phyloP scores from a whole-genome alignment of 805 yeast genomes.

The Sungouiella thailandica region DNA sequence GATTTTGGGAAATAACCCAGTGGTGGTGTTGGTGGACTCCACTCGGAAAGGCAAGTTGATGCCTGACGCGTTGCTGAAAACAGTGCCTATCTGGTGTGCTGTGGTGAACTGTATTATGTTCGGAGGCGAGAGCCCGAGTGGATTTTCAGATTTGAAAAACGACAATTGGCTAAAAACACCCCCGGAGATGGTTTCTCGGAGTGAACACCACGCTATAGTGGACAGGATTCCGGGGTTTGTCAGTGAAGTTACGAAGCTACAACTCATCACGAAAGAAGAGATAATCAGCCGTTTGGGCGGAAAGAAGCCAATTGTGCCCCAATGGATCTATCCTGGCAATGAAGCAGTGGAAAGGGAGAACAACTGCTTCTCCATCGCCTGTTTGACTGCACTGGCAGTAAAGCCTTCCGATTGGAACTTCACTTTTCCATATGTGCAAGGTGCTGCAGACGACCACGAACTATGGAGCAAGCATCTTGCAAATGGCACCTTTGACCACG shows the following conservation, averaged over 20 bases:
- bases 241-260: constrained; percentile 34
- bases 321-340: constrained; percentile 62
- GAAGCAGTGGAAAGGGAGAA: not conserved
- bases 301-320: constrained; percentile 52
- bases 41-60: constrained; percentile 79
- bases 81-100: constrained; percentile 90
- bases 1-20: constrained; percentile 36
- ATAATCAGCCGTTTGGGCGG: constrained; percentile 25
- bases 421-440: constrained; percentile 62
- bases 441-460: constrained; percentile 94
- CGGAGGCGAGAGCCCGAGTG: constrained; percentile 17
- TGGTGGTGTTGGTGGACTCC: constrained; percentile 69
- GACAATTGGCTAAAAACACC: constrained; percentile 45
- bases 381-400: constrained; percentile 12
- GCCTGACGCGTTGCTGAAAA: constrained; percentile 85
- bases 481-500: constrained; percentile 48
- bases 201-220: constrained; percentile 52
- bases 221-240: constrained; percentile 47
- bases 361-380: constrained; percentile 7
- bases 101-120: constrained; percentile 57
- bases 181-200: constrained; percentile 46
- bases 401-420: constrained; percentile 7
- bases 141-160: constrained; percentile 1
- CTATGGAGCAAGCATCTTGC: constrained; percentile 51
- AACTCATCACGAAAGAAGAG: constrained; percentile 30